Percentiles rank a stretch among this genome's conserved stretches.
Conservation (phyloP, 78 protist genomes). For the slime mould (Dictyostelium discoideum) region DNA sequence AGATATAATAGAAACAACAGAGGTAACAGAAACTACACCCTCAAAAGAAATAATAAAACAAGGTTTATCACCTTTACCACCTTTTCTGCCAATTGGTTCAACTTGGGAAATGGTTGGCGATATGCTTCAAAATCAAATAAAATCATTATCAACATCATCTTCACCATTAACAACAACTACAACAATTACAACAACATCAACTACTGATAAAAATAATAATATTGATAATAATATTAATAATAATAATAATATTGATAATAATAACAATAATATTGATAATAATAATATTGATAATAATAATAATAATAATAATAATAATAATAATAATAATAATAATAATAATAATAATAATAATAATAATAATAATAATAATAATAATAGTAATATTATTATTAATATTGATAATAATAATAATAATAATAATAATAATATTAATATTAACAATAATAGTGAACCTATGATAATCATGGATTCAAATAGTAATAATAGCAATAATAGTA, state of each 20-base stretch:
- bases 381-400: background rate
- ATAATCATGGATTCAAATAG: background rate
- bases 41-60: background rate
- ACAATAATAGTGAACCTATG: background rate
- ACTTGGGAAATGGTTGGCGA: constrained; percentile 33
- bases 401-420: background rate
- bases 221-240: background rate
- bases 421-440: too few species aligned
- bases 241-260: background rate
- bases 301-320: background rate
- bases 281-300: background rate
- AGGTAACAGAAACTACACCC: background rate
- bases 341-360: too few species aligned
- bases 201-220: background rate
- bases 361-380: background rate
- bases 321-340: background rate
- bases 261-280: background rate
- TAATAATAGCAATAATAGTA: background rate
- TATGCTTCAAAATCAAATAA: background rate
- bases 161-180: background rate
- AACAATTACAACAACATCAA: too few species aligned
- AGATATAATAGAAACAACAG: background rate
- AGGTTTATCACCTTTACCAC: background rate
- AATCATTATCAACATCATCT: background rate
- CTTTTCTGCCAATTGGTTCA: background rate